Percentiles rank a stretch among this genome's conserved stretches.
Evolutionary conservation across 495 filamentous ascomycete species (phyloP).

Genomic region (Penicillium salamii): DNA sequence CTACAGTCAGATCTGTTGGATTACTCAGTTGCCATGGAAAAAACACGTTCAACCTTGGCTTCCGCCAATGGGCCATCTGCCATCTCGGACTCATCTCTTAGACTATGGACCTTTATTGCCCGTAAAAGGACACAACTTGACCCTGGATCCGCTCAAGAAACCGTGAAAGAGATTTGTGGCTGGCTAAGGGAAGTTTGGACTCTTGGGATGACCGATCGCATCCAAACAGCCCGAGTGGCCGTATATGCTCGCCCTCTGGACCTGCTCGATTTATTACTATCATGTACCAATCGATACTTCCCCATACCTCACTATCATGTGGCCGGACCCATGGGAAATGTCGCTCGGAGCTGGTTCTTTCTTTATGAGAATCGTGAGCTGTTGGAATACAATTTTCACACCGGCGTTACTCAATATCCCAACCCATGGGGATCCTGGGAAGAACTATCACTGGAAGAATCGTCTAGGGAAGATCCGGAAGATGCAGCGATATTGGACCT

Average conservation of each 20-base stretch:
- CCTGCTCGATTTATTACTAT: conserved; percentile 35
- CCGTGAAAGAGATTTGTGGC: conserved; percentile 65
- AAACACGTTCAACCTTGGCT: conserved; percentile 64
- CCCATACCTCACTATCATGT: conserved; percentile 15
- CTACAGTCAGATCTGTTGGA: conserved; percentile 60
- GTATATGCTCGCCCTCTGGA: conserved; percentile 40
- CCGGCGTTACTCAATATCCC: conserved; percentile 18
- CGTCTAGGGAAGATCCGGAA: conserved; percentile 33
- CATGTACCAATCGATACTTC: conserved; percentile 40
- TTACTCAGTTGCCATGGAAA: conserved; percentile 59
- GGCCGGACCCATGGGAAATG: conserved; percentile 24
- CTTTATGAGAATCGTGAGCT: conserved; percentile 31
- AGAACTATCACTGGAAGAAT: conserved; percentile 19
- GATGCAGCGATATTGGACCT: conserved; percentile 45
- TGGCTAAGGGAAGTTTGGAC: conserved; percentile 83
- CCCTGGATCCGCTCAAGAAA: conserved; percentile 60
- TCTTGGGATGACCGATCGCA: conserved; percentile 55
- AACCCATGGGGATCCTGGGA: conserved; percentile 28
- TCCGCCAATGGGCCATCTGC: conserved; percentile 75
- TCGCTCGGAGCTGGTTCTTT: conserved; percentile 37
- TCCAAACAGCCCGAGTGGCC: conserved; percentile 41
- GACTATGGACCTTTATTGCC: conserved; percentile 65
- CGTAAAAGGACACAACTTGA: conserved; percentile 51
- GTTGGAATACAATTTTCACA: conserved; percentile 37
- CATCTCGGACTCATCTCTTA: conserved; percentile 76